Base-by-base conservation (phyloP, 1,139 yeast genomes). In the Nakaseomyces bracarensis region DNA sequence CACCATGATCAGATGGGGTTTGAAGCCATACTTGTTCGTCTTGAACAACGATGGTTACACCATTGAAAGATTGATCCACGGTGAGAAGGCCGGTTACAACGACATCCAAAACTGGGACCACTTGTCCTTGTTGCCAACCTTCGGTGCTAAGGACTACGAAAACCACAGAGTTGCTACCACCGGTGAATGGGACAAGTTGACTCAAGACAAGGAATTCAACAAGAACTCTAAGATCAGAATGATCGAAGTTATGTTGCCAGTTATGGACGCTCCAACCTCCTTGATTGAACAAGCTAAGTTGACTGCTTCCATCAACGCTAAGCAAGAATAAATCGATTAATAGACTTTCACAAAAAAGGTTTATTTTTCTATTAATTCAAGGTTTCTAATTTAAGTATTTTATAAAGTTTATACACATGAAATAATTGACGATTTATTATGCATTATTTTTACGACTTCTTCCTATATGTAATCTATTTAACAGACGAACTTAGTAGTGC, bases 31-130 rank as follows among this genome's bases (percentile, higher is more conserved):
- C 70, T 66, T 85, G 60, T 85, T 84, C 63, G 80, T 85, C 41
- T 74, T 85, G 63, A 84, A 85, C 72, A 85, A 85, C 66, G 82
- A 77, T 52, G 95, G 95, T 60, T 84, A 84, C 72, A 84, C 95
- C 52, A 84, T 84, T 63, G 95, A 85, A 69, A 77, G 87, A 67
- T 74, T 85, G 67, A 82, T 85, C 52, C 95, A 84, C 67, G 95
- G 95, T 54, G 77, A 72, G 55, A 71, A 67, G 39, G 91, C 93
- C 38, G 61, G 71, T 38, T 85, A 85, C 70, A 84, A 84, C 64
- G 83, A 80, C 57, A 78, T 85, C 57, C 93, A 84, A 66, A 73
- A 79, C 50, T 85, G 95, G 95, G 74, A 82, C 62, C 84, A 84
- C 69, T 70, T 74, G 64, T 70, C 71, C 47, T 63, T 84, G 51